Evolutionary conservation across 1,139 yeast genomes (phyloP).

Genomic region (Yamadazyma siamensis): DNA sequence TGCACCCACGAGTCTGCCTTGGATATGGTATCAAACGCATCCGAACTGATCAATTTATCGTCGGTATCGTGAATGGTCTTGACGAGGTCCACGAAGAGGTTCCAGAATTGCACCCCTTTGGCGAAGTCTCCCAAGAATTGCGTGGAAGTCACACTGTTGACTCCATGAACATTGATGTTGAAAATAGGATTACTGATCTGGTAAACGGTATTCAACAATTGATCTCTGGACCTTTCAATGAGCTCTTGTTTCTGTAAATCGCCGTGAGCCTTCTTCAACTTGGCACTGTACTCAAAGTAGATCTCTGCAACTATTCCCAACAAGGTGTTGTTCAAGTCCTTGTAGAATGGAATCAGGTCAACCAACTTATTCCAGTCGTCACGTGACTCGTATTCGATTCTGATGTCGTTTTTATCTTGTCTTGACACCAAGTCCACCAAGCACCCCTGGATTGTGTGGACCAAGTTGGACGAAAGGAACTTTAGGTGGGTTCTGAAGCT

Average conservation of each 20-base stretch:
- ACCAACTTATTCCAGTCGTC: conserved; percentile 59
- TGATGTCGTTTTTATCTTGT: conserved; percentile 48
- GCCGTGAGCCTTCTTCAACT: conserved; percentile 24
- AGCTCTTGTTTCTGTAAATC: conserved; percentile 24
- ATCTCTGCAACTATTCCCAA: conserved; percentile 44
- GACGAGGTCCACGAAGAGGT: conserved; percentile 38
- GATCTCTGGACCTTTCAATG: conserved; percentile 28
- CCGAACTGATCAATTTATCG: too few species aligned
- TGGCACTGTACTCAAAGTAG: conserved; percentile 37
- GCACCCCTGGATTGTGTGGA: conserved; percentile 55
- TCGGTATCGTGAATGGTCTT: conserved; percentile 33
- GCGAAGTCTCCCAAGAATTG: conserved; percentile 42
- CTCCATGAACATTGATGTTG: conserved; percentile 43
- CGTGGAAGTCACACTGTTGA: conserved; percentile 34
- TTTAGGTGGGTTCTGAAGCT: conserved; percentile 66
- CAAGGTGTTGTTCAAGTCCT: conserved; percentile 41
- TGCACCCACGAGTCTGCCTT: too few species aligned
- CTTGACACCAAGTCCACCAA: conserved; percentile 50
- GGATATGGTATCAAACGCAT: too few species aligned
- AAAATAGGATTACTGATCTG: conserved; percentile 38
- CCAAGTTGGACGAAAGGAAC: conserved; percentile 47
- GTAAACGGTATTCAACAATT: conserved; percentile 35
- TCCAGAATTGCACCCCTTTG: conserved; percentile 38
- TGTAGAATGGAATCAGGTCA: conserved; percentile 58
- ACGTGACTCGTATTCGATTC: conserved; percentile 33